Conservation (phyloP, 2,329 filamentous ascomycete species). For the Colletotrichum abscissum region DNA sequence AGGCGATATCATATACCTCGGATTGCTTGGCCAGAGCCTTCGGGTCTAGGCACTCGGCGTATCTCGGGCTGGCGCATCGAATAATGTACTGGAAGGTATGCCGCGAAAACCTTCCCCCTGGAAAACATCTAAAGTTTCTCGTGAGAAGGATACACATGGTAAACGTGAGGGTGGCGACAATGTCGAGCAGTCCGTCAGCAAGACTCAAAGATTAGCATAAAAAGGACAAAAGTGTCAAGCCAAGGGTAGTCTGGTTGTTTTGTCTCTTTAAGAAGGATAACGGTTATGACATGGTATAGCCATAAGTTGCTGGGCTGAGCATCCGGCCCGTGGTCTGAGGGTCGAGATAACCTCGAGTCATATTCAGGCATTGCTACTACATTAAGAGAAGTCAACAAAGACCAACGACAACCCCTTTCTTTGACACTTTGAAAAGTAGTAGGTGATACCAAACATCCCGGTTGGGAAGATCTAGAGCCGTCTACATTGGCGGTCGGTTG, state of each 20-base stretch:
- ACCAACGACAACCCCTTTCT: not conserved
- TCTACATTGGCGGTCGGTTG: not conserved
- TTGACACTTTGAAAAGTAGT: not conserved
- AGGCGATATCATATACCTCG: slow-evolving; percentile 3
- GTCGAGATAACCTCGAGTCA: not conserved
- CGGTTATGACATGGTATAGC: not conserved
- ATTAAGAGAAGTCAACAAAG: not conserved
- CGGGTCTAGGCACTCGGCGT: slow-evolving; percentile 8
- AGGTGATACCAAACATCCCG: no score
- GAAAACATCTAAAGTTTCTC: slow-evolving; percentile 9
- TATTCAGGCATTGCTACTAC: not conserved
- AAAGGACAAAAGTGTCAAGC: not conserved
- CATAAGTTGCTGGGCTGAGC: not conserved
- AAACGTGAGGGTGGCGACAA: not conserved
- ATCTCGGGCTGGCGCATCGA: slow-evolving; percentile 30
- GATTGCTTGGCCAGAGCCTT: not conserved
- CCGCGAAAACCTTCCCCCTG: not conserved
- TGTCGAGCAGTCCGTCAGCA: not conserved
- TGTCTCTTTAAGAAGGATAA: not conserved
- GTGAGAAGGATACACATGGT: slow-evolving; percentile 26
- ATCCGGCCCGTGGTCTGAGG: not conserved
- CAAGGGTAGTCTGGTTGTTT: not conserved
- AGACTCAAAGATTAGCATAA: not conserved
- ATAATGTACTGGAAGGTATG: slow-evolving; percentile 19
- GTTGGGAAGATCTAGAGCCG: no score